Evolutionary conservation across 768 basidiomycete species (phyloP).

Genomic region (Termitomyces sp.): DNA sequence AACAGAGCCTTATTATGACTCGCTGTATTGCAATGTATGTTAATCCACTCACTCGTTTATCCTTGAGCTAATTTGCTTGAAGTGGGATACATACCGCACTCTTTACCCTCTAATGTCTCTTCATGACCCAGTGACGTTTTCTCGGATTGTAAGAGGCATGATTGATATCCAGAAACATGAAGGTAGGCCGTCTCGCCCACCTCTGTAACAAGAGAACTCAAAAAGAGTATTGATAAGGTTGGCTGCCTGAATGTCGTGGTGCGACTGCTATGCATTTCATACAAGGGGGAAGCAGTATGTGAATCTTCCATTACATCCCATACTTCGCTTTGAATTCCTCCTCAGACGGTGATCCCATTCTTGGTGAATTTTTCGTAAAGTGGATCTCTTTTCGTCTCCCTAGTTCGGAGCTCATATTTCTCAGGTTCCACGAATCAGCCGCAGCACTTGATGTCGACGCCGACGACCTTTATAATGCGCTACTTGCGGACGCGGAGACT

Average conservation of each 20-base stretch:
- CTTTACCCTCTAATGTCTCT: slow-evolving; percentile 59
- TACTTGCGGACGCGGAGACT: slow-evolving; percentile 53
- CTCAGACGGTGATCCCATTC: slow-evolving; percentile 57
- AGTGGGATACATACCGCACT: slow-evolving; percentile 67
- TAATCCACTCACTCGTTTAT: neutral
- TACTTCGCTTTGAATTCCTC: neutral
- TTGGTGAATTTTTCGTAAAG: slow-evolving; percentile 65
- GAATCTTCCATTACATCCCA: neutral
- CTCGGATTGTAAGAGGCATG: slow-evolving; percentile 58
- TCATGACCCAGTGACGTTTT: slow-evolving; percentile 55
- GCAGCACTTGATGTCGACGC: slow-evolving; percentile 40
- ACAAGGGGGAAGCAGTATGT: slow-evolving; percentile 60
- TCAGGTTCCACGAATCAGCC: slow-evolving; percentile 47
- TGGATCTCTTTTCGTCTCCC: slow-evolving; percentile 16
- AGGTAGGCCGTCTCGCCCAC: slow-evolving; percentile 28
- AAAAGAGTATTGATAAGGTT: slow-evolving; percentile 33
- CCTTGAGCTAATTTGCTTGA: neutral
- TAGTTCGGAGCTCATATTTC: neutral
- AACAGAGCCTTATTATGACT: slow-evolving; percentile 61
- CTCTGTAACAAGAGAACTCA: neutral
- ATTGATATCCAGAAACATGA: slow-evolving; percentile 64
- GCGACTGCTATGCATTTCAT: slow-evolving; percentile 47
- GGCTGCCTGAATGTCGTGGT: slow-evolving; percentile 63
- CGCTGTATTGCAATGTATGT: slow-evolving; percentile 63
- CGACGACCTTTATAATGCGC: slow-evolving; percentile 46